These are phyloP conservation scores for Dryas alaskensis DNA, from an alignment of 306 rosid species.

Conservation along the genomic window DNA sequence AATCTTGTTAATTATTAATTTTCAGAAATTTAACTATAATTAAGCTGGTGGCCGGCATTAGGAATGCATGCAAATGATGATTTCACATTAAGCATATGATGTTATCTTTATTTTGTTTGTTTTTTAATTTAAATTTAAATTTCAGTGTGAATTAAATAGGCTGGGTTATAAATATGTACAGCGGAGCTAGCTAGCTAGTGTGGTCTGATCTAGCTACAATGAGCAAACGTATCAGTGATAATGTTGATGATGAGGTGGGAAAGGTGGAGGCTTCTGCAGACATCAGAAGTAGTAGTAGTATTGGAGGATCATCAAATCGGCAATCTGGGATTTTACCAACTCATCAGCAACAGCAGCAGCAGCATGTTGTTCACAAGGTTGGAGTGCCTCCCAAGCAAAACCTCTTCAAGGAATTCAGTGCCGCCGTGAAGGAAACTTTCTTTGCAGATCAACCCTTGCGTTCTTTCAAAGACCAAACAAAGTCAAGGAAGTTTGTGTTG, in stretches of 20 bases:
- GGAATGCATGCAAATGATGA: no score
- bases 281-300: not conserved
- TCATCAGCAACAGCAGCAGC: not conserved
- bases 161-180: not conserved
- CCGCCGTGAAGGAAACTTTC: slow-evolving; percentile 29
- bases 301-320: not conserved
- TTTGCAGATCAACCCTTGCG: slow-evolving; percentile 44
- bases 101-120: no score
- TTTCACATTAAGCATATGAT: no score
- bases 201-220: not conserved
- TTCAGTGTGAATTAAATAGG: not conserved
- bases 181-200: not conserved
- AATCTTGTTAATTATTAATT: no score
- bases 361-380: slow-evolving; percentile 22
- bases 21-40: no score
- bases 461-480: slow-evolving; percentile 38
- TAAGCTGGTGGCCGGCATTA: no score
- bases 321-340: not conserved
- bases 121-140: no score
- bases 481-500: slow-evolving; percentile 32
- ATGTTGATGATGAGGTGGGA: not conserved
- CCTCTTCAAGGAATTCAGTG: slow-evolving; percentile 21
- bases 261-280: not conserved
- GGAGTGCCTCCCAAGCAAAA: slow-evolving; percentile 28
- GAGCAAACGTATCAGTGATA: not conserved